Percentiles rank a stretch among this genome's conserved stretches.
Conservation (phyloP, 495 filamentous ascomycete genomes). For the Sphaerosporella brunnea region DNA sequence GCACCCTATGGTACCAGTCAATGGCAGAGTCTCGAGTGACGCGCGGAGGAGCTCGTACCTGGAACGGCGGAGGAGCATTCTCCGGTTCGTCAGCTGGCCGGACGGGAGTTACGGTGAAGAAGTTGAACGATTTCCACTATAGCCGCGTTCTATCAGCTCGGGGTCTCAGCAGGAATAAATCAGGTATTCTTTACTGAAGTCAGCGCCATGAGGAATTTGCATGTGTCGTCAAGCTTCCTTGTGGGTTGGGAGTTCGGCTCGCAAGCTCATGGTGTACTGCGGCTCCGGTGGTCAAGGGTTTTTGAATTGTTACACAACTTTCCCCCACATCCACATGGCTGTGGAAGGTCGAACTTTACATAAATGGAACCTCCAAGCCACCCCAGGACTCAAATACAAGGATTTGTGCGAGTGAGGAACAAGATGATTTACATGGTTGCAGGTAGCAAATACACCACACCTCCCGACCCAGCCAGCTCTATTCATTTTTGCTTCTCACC, state of each 20-base stretch:
- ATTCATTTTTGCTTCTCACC: conserved; percentile 2
- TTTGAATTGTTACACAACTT: too few relatives aligned
- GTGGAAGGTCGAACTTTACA: too few relatives aligned
- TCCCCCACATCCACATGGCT: too few relatives aligned
- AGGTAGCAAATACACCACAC: conserved; percentile 1
- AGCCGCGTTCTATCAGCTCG: not conserved
- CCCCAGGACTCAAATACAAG: too few relatives aligned
- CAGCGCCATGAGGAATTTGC: conserved; percentile 5
- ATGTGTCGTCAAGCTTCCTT: too few relatives aligned
- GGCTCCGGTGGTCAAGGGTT: too few relatives aligned
- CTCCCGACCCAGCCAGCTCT: conserved; percentile 5
- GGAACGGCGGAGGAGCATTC: conserved; percentile 38
- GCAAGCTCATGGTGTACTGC: too few relatives aligned
- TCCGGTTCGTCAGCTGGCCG: conserved; percentile 55
- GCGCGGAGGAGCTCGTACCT: conserved; percentile 38
- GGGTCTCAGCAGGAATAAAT: not conserved
- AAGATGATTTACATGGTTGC: conserved; percentile 5
- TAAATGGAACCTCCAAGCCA: too few relatives aligned
- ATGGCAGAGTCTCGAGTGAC: too few relatives aligned
- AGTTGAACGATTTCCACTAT: conserved; percentile 98
- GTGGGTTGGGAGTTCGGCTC: too few relatives aligned
- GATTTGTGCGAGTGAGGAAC: too few relatives aligned
- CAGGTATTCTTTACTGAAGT: conserved; percentile 3
- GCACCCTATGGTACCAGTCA: conserved; percentile 35
- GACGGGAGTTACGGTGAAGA: conserved; percentile 86